Conservation (phyloP, 306 rosid genomes). For the Lotus japonicus region DNA sequence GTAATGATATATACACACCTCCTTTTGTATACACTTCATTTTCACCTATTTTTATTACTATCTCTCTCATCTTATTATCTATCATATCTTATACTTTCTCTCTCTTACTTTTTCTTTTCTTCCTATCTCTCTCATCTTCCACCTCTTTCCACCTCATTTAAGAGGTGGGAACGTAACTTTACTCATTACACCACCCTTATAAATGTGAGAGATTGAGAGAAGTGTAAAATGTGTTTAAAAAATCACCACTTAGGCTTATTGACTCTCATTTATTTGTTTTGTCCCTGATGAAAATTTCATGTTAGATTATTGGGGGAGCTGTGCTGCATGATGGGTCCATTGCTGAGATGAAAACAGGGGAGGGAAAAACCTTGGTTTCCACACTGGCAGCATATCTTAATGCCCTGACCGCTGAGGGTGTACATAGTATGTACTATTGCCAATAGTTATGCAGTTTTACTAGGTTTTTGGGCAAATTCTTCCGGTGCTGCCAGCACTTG, state of each 20-base stretch:
- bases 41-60: no score
- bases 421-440: slow-evolving; percentile 56
- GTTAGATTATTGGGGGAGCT: slow-evolving; percentile 91
- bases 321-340: slow-evolving; percentile 97
- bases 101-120: no score
- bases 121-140: no score
- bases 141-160: no score
- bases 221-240: no score
- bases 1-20: no score
- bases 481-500: neutral
- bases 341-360: slow-evolving; percentile 98
- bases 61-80: no score
- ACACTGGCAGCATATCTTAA: slow-evolving; percentile 93
- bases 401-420: slow-evolving; percentile 89
- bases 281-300: slow-evolving; percentile 12
- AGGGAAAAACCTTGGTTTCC: slow-evolving; percentile 93
- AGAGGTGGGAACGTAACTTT: no score
- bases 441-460: slow-evolving; percentile 2
- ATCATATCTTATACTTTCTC: no score
- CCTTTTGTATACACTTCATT: no score
- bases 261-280: neutral
- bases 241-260: neutral
- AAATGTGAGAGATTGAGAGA: no score
- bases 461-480: neutral
- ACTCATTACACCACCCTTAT: no score